Percentiles rank a stretch among this genome's conserved stretches.
Conservation (phyloP, 176 grass and related monocot species). For the Hordeum marinum region DNA sequence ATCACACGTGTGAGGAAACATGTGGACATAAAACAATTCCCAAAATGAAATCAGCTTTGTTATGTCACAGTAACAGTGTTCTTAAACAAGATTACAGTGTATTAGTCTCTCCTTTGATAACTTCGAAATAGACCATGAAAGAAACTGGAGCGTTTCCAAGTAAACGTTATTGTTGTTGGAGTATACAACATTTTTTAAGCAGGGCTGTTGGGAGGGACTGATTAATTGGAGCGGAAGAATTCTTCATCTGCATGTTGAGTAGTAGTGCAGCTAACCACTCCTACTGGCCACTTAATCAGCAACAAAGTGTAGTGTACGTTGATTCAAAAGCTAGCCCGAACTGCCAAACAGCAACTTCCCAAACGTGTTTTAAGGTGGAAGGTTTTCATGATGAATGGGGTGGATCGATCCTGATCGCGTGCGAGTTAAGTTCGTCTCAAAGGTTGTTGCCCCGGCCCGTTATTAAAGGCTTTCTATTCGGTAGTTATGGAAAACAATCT, state of each 20-base stretch:
- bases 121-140: not conserved
- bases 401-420: slow-evolving; percentile 21
- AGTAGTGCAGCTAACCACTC: slow-evolving; percentile 12
- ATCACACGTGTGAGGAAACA: not conserved
- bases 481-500: slow-evolving; percentile 40
- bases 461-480: slow-evolving; percentile 36
- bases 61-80: no score
- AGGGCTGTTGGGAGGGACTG: not conserved
- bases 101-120: not conserved
- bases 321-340: not conserved
- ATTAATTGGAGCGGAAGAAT: slow-evolving; percentile 4
- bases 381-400: not conserved
- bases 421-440: slow-evolving; percentile 21
- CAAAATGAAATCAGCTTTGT: not conserved
- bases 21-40: not conserved
- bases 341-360: not conserved
- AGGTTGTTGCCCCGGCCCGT: slow-evolving; percentile 13
- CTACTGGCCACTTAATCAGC: not conserved
- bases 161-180: not conserved
- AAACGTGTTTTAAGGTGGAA: slow-evolving; percentile 2
- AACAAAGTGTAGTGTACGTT: not conserved
- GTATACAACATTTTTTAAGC: not conserved
- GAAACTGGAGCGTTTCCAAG: not conserved
- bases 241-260: slow-evolving; percentile 10
- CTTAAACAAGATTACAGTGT: not conserved